Evolutionary conservation across 306 rosid genomes (phyloP).

Genomic region (Malus sieversii): DNA sequence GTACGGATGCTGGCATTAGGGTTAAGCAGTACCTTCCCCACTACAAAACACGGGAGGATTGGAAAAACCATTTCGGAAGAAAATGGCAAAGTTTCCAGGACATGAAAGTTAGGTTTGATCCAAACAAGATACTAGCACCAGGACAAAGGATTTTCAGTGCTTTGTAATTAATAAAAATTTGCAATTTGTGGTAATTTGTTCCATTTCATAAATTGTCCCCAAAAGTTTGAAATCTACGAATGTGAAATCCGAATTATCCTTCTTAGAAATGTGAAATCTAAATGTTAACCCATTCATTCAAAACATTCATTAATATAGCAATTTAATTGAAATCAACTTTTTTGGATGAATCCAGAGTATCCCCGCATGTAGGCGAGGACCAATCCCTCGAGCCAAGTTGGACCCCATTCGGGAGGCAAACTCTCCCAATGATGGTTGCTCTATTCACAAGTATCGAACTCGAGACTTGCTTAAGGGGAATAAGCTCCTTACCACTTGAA

Average conservation of each 20-base stretch:
- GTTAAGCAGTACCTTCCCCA: constrained; percentile 57
- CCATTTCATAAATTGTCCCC: background rate
- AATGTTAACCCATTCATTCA: background rate
- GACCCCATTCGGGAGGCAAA: too few species aligned
- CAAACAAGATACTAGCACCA: constrained; percentile 57
- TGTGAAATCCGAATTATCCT: too few species aligned
- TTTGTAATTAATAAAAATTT: background rate
- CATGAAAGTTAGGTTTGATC: constrained; percentile 56
- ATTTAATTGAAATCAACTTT: too few species aligned
- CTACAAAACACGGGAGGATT: constrained; percentile 31
- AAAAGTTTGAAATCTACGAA: background rate
- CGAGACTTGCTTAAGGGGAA: too few species aligned
- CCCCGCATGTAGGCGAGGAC: too few species aligned
- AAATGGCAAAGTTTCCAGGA: constrained; percentile 46
- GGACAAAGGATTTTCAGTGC: constrained; percentile 66
- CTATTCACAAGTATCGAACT: too few species aligned
- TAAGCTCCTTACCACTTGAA: too few species aligned
- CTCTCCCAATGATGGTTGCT: too few species aligned
- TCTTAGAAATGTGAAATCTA: background rate
- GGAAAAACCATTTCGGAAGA: constrained; percentile 58
- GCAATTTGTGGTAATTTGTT: background rate
- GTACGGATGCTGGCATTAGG: constrained; percentile 31
- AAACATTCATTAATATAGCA: too few species aligned
- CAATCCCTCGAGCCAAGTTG: too few species aligned
- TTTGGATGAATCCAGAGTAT: too few species aligned